Percentiles rank a stretch among this genome's conserved stretches.
Conservation (phyloP, 805 yeast species). For the Candida bentonensis region DNA sequence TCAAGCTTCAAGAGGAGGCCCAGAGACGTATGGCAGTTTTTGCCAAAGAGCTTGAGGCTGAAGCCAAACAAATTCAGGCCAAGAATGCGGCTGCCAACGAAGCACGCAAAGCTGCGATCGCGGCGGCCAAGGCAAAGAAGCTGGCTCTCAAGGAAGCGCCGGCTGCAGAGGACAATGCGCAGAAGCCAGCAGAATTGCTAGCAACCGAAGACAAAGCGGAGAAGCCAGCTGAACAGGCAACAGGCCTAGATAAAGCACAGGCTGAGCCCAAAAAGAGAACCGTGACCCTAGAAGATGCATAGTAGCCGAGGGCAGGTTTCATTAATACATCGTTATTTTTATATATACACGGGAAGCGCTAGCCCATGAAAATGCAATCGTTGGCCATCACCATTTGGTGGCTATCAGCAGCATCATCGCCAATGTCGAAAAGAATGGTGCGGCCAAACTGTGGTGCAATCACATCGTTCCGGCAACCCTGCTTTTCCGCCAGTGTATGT, state of each 20-base stretch:
- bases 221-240: conserved; percentile 1
- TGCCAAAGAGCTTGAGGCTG: not conserved
- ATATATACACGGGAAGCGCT: too few species aligned
- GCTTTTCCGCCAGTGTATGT: conserved; percentile 33
- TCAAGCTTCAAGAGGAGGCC: not conserved
- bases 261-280: conserved; percentile 4
- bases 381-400: conserved; percentile 4
- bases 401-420: conserved; percentile 1
- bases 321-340: not conserved
- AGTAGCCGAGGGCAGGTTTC: conserved; percentile 1
- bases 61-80: conserved; percentile 4
- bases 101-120: conserved; percentile 4
- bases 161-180: not conserved
- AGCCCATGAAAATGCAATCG: conserved; percentile 4
- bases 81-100: conserved; percentile 4
- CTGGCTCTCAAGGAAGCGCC: not conserved
- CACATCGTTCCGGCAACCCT: conserved; percentile 26
- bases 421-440: conserved; percentile 33
- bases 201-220: not conserved
- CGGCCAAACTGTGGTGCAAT: conserved; percentile 65
- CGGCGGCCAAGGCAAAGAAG: not conserved
- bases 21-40: not conserved
- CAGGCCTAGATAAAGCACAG: too few species aligned
- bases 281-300: conserved; percentile 6
- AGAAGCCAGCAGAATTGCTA: conserved; percentile 1